phyloP scores from a whole-genome alignment of 352 stramenopile species.

The Lagenidium sp. region DNA sequence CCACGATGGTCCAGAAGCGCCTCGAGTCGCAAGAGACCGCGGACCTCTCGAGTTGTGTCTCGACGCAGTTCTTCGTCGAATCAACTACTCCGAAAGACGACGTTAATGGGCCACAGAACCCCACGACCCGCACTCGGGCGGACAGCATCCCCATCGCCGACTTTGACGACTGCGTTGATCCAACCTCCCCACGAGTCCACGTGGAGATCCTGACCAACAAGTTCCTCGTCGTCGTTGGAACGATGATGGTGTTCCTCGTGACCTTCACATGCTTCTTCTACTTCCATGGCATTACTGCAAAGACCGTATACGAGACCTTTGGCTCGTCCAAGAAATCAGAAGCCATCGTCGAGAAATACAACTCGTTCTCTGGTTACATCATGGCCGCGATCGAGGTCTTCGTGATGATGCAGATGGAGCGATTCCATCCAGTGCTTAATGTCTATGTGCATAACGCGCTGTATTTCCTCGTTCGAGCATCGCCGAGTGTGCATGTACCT shows the following conservation, averaged over 20 bases:
- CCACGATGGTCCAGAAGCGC: too few species aligned
- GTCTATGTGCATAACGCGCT: slow-evolving; percentile 44
- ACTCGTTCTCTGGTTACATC: slow-evolving; percentile 30
- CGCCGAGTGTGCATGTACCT: not conserved
- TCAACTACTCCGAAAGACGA: not conserved
- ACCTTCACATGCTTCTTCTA: slow-evolving; percentile 23
- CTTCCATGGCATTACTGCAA: slow-evolving; percentile 17
- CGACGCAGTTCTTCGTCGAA: slow-evolving; percentile 8
- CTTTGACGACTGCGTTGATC: slow-evolving; percentile 9
- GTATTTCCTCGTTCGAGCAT: slow-evolving; percentile 18
- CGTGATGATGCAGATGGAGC: slow-evolving; percentile 21
- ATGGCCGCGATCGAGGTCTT: slow-evolving; percentile 36
- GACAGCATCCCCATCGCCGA: slow-evolving; percentile 1
- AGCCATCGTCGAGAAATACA: slow-evolving; percentile 26
- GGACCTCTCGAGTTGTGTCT: slow-evolving; percentile 1
- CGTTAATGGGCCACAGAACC: not conserved
- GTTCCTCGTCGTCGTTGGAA: slow-evolving; percentile 19
- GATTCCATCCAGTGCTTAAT: slow-evolving; percentile 24
- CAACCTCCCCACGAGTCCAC: slow-evolving; percentile 4
- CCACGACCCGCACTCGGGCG: not conserved
- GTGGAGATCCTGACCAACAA: slow-evolving; percentile 13
- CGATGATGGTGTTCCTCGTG: slow-evolving; percentile 14
- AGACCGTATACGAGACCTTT: slow-evolving; percentile 28
- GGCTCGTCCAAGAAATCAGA: slow-evolving; percentile 21
- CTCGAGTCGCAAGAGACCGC: slow-evolving; percentile 14